Evolutionary conservation across 176 grass and related monocot species (phyloP).

Genomic region (Chloris gayana): DNA sequence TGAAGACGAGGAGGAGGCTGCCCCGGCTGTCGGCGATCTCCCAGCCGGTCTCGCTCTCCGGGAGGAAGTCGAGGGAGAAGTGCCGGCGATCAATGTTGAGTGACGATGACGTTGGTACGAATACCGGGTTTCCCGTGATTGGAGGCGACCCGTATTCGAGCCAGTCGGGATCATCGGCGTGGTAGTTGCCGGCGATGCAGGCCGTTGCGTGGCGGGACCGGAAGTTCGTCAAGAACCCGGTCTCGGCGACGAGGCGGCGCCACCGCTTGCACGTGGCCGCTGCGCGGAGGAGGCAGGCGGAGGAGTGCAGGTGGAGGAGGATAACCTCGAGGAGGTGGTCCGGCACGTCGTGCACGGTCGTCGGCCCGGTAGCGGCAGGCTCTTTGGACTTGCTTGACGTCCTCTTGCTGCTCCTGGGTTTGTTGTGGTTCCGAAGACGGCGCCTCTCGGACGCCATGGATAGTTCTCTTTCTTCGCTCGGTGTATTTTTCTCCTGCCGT

Average conservation of each 20-base stretch:
- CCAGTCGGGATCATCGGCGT: background rate
- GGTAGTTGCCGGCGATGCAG: conserved; percentile 33
- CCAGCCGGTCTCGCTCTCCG: background rate
- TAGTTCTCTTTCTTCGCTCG: too few relatives aligned
- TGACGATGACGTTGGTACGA: conserved; percentile 1
- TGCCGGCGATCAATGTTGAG: background rate
- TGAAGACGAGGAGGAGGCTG: background rate
- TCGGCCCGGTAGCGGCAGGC: too few relatives aligned
- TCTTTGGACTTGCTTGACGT: too few relatives aligned
- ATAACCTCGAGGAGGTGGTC: conserved; percentile 8
- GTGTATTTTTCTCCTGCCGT: too few relatives aligned
- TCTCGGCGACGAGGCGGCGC: background rate
- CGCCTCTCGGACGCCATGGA: too few relatives aligned
- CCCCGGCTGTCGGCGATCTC: background rate
- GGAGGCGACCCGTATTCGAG: background rate
- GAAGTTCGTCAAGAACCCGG: background rate
- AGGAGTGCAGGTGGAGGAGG: background rate
- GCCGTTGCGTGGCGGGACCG: background rate
- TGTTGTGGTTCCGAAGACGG: too few relatives aligned
- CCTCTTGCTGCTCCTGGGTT: too few relatives aligned
- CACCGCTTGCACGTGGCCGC: conserved; percentile 22
- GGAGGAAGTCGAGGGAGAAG: background rate
- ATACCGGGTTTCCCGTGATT: background rate
- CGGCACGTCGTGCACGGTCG: too few relatives aligned
- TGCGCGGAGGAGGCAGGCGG: conserved; percentile 11